phyloP scores from a whole-genome alignment of 116 monocot species.

The Papilionanthe hybrid region DNA sequence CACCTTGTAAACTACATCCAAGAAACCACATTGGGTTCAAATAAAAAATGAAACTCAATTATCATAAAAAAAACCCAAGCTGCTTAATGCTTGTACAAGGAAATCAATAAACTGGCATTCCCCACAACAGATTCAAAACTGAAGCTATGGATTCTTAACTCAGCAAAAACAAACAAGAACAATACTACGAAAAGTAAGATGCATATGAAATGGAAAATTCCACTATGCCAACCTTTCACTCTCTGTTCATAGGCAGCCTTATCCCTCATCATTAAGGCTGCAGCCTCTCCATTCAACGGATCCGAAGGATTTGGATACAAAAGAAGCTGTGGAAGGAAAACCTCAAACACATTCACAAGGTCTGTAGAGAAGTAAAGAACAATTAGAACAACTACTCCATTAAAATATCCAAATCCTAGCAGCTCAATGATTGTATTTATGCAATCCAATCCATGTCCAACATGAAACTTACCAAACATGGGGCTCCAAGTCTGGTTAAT shows the following conservation, averaged over 20 bases:
- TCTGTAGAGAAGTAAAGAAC: constrained; percentile 22
- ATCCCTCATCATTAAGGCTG: constrained; percentile 82
- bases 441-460: background rate
- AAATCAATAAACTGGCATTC: background rate
- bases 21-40: background rate
- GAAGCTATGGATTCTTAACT: background rate
- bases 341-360: constrained; percentile 76
- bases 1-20: too few relatives aligned
- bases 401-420: background rate
- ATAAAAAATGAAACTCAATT: background rate
- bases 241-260: constrained; percentile 56
- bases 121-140: background rate
- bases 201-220: background rate
- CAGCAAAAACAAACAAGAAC: background rate
- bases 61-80: background rate
- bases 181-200: background rate
- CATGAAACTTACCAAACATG: constrained; percentile 59
- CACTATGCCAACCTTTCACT: constrained; percentile 54
- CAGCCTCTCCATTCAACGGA: constrained; percentile 86
- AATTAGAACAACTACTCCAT: background rate
- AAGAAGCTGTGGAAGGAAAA: constrained; percentile 86
- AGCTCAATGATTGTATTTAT: background rate
- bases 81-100: background rate
- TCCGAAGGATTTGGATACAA: constrained; percentile 88
- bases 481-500: constrained; percentile 55